Base-by-base conservation (phyloP, 179 eudicot species). In the Drosera spatulata region DNA sequence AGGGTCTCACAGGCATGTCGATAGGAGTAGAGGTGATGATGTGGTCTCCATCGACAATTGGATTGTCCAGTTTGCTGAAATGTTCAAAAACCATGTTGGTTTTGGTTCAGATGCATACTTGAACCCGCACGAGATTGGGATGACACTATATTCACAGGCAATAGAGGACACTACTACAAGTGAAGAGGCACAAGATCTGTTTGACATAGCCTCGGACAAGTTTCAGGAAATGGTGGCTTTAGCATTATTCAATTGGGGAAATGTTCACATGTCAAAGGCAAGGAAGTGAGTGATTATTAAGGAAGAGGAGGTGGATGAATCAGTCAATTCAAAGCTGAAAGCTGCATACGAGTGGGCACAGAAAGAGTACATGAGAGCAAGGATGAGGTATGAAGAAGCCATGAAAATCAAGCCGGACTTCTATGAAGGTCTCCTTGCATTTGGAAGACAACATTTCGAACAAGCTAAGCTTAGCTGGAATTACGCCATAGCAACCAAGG, bases 171-270 rank as follows among this genome's bases (percentile, higher is more conserved):
- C 83, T 0, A 82, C 81, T 10, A 78, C 86, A n/a, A 76, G 84
- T 44, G 84, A 78, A 66, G 86, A 76, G 39, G 83, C 89, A 58
- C 89, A 83, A 66, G 49, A 47, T 15, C 79, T 81, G 41, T 76
- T 80, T 53, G 78, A 81, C 40, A 77, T 73, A 67, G 86, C 89
- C 51, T 79, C 89, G 39, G 64, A 65, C 14, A 80, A 79, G 55
- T 83, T 83, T 51, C 89, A 83, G 58, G 89, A 83, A 67, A 81
- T 83, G 22, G 86, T 70, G 11, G 89, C 86, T 53, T 73, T 83
- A 61, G 89, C 89, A 61, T 80, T 71, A 60, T 83, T 83, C 60
- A 83, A 83, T 6, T 81, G 85, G 86, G 89, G 89, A 14, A 83
- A 81, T 69, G 86, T 83, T 33, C 89, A 83, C 42, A 81, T 81